A percentile compares a stretch with the other conserved stretches of the same genome.
phyloP scores from a whole-genome alignment of 75 land plant genomes.

The Cryptomeria japonica region DNA sequence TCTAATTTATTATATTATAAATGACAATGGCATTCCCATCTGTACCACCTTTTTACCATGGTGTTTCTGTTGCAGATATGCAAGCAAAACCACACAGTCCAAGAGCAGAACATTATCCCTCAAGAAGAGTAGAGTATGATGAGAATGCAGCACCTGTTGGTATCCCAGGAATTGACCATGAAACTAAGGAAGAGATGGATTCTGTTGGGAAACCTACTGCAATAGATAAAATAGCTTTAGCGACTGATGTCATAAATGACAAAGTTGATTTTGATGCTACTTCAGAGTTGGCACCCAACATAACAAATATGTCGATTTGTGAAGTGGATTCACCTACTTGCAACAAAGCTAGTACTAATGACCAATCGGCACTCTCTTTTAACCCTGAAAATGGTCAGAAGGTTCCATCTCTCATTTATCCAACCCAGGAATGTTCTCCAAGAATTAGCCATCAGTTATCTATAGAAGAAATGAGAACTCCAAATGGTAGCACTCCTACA shows the following conservation, averaged over 20 bases:
- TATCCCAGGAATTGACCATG: background rate
- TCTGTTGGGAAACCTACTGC: background rate
- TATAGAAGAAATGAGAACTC: background rate
- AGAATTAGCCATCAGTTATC: background rate
- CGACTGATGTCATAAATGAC: background rate
- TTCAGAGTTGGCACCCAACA: background rate
- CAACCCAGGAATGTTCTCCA: background rate
- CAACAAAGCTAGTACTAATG: background rate
- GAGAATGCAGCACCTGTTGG: background rate
- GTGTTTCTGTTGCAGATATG: background rate
- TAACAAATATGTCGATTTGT: background rate
- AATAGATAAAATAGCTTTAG: background rate
- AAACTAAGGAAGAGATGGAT: background rate
- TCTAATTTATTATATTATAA: background rate
- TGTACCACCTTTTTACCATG: background rate
- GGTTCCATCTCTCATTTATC: background rate
- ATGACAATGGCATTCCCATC: background rate
- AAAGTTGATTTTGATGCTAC: background rate
- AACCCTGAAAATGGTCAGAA: background rate
- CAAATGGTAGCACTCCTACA: background rate
- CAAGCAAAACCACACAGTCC: background rate
- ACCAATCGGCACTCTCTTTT: background rate
- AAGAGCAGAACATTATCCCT: background rate
- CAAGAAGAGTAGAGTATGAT: constrained; percentile 2
- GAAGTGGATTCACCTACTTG: background rate